phyloP scores from a whole-genome alignment of 768 basidiomycete species.

The Lentinula sp. region DNA sequence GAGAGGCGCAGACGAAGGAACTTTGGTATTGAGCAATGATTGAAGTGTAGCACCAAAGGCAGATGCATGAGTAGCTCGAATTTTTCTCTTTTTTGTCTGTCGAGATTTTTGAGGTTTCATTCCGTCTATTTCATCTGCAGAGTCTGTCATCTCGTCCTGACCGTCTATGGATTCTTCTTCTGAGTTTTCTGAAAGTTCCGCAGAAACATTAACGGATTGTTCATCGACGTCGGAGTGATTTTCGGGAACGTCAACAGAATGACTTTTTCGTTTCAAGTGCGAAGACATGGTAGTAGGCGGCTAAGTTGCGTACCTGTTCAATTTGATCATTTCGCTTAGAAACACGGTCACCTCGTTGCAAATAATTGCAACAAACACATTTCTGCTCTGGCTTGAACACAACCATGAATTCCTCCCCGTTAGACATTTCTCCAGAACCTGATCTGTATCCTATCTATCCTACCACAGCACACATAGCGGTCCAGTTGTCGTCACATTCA shows the following conservation, averaged over 20 bases:
- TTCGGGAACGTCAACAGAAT: constrained; percentile 16
- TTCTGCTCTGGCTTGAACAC: background rate
- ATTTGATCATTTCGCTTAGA: background rate
- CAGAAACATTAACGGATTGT: background rate
- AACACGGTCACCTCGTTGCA: background rate
- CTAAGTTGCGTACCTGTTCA: background rate
- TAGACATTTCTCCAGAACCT: constrained; percentile 68
- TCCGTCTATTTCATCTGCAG: constrained; percentile 59
- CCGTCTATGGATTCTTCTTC: constrained; percentile 20
- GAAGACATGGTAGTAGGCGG: constrained; percentile 1
- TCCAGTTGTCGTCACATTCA: constrained; percentile 59
- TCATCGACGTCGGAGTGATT: constrained; percentile 12
- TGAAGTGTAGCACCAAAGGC: constrained; percentile 74
- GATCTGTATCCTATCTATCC: constrained; percentile 80
- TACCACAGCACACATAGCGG: constrained; percentile 52
- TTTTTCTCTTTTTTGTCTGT: constrained; percentile 79
- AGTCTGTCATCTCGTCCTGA: constrained; percentile 32
- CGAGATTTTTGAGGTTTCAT: constrained; percentile 59
- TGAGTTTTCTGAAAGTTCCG: constrained; percentile 15
- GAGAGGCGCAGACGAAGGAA: constrained; percentile 64
- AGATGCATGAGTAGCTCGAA: constrained; percentile 67
- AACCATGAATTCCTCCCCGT: constrained; percentile 11
- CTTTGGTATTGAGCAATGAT: constrained; percentile 62
- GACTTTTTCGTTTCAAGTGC: constrained; percentile 42
- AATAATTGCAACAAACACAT: background rate